A percentile compares a stretch with the other conserved stretches of the same genome.
These are phyloP conservation scores for Arachis hypogaea DNA, from an alignment of 306 rosid genomes.

Conservation along the genomic window DNA sequence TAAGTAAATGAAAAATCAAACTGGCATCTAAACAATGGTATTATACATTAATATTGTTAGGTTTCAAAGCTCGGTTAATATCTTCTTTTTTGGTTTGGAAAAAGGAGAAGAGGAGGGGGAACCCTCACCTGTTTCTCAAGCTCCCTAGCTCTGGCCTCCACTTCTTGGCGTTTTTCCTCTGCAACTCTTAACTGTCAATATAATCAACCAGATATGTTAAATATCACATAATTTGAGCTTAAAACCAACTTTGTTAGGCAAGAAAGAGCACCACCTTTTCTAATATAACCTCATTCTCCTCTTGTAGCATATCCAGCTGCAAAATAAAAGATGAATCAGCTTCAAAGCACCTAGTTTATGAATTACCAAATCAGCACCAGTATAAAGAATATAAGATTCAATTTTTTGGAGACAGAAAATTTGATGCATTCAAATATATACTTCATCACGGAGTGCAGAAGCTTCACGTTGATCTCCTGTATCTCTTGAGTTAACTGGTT, in stretches of 20 bases:
- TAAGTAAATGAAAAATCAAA: constrained; percentile 17
- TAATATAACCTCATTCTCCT: constrained; percentile 66
- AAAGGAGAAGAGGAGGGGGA: neutral
- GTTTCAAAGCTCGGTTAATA: constrained; percentile 24
- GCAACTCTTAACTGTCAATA: constrained; percentile 76
- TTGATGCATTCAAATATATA: constrained; percentile 44
- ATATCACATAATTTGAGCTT: constrained; percentile 33
- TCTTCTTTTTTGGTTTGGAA: neutral
- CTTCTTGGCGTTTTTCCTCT: constrained; percentile 81
- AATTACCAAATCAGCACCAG: constrained; percentile 31
- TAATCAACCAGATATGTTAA: constrained; percentile 34
- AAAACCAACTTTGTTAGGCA: constrained; percentile 19
- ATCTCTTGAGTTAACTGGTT: constrained; percentile 56
- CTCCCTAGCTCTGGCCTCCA: constrained; percentile 88
- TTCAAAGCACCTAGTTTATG: constrained; percentile 29
- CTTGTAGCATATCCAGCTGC: constrained; percentile 99
- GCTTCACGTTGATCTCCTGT: constrained; percentile 83
- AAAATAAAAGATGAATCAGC: constrained; percentile 45
- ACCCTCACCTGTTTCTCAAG: constrained; percentile 86
- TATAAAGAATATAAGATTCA: constrained; percentile 30
- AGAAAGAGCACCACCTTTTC: constrained; percentile 64
- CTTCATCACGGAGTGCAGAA: constrained; percentile 98
- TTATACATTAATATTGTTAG: constrained; percentile 26
- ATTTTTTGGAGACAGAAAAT: constrained; percentile 28
- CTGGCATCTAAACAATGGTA: constrained; percentile 22